These are phyloP conservation scores for Cutaneotrichosporon cavernicola DNA, from an alignment of 1,284 basidiomycete genomes.

Conservation along the genomic window DNA sequence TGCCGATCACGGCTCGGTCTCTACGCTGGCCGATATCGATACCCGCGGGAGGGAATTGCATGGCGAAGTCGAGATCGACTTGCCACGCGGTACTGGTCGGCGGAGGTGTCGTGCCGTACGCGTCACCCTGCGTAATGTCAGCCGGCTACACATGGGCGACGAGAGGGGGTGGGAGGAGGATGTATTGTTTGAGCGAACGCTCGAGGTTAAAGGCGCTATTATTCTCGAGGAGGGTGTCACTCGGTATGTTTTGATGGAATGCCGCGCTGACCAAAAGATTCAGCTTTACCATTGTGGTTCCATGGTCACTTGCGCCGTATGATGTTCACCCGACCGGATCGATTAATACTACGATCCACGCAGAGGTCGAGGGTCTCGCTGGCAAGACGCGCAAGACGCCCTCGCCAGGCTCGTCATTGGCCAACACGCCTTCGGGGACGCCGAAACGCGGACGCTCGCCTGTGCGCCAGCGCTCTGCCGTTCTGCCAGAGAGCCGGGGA, in stretches of 20 bases:
- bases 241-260: slow-evolving; percentile 21
- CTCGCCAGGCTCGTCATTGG: not conserved
- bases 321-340: slow-evolving; percentile 30
- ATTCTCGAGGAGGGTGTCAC: slow-evolving; percentile 35
- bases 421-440: slow-evolving; percentile 3
- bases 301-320: slow-evolving; percentile 30
- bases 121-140: slow-evolving; percentile 29
- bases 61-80: slow-evolving; percentile 35
- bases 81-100: slow-evolving; percentile 28
- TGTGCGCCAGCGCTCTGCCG: slow-evolving; percentile 3
- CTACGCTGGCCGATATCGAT: not conserved
- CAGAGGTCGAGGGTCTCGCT: slow-evolving; percentile 30
- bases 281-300: slow-evolving; percentile 35
- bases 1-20: not conserved
- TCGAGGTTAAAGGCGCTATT: slow-evolving; percentile 31
- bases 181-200: slow-evolving; percentile 32
- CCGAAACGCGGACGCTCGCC: slow-evolving; percentile 13
- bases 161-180: slow-evolving; percentile 34
- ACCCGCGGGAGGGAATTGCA: slow-evolving; percentile 20
- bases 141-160: slow-evolving; percentile 31
- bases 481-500: slow-evolving; percentile 4
- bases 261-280: slow-evolving; percentile 22
- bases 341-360: slow-evolving; percentile 26
- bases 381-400: slow-evolving; percentile 9
- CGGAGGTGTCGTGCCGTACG: slow-evolving; percentile 36